phyloP scores from a whole-genome alignment of 345 rosid genomes.

The Salix exigua region DNA sequence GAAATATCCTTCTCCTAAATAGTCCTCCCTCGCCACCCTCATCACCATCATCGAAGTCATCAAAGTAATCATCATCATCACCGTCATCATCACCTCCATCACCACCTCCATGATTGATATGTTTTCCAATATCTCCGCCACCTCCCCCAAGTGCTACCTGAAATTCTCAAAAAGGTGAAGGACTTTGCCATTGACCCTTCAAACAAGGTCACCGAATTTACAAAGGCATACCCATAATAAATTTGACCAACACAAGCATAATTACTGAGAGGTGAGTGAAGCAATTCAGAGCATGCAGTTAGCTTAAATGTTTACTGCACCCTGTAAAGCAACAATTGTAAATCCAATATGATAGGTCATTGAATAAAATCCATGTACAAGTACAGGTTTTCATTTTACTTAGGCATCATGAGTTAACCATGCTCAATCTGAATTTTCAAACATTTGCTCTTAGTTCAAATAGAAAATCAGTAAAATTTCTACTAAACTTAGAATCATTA shows the following conservation, averaged over 20 bases:
- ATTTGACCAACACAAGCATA: not conserved
- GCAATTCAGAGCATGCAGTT: not conserved
- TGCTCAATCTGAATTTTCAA: not conserved
- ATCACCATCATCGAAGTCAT: conserved; percentile 83
- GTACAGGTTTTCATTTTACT: not conserved
- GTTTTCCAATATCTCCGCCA: conserved; percentile 91
- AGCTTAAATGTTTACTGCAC: not conserved
- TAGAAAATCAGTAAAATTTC: not conserved
- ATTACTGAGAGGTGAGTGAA: not conserved
- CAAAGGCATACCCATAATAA: not conserved
- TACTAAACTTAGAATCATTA: not conserved
- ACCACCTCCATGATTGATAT: conserved; percentile 79
- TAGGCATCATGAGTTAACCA: not conserved
- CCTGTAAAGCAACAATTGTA: not conserved
- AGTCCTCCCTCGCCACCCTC: conserved; percentile 92
- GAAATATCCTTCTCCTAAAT: conserved; percentile 70
- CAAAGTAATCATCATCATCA: conserved; percentile 91
- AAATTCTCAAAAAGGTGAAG: conserved; percentile 25
- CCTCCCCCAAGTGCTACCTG: conserved; percentile 91
- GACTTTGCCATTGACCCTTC: conserved; percentile 5
- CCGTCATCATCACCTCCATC: conserved; percentile 96
- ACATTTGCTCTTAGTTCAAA: not conserved
- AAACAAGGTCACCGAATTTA: not conserved
- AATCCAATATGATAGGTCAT: not conserved
- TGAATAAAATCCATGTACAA: not conserved